Evolutionary conservation across 2,329 filamentous ascomycete species (phyloP).

Genomic region (Pseudopithomyces maydicus): DNA sequence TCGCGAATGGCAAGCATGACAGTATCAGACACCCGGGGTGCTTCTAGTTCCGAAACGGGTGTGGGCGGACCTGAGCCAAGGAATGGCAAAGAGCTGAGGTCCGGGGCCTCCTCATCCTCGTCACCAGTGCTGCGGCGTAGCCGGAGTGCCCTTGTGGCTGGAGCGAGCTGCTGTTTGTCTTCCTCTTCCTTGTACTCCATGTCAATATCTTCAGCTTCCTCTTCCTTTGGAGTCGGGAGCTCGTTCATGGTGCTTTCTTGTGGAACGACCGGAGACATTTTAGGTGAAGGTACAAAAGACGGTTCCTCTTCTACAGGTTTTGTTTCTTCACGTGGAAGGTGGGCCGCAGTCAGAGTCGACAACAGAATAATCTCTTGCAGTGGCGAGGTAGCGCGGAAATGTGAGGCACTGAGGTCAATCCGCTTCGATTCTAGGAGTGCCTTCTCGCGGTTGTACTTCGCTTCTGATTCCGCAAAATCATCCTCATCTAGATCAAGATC

Average conservation of each 20-base stretch:
- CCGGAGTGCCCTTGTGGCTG: constrained; percentile 39
- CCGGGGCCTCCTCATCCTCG: constrained; percentile 46
- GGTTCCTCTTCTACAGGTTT: constrained; percentile 25
- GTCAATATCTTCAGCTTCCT: constrained; percentile 39
- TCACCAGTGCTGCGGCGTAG: constrained; percentile 34
- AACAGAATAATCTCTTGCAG: constrained; percentile 51
- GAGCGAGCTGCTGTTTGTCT: constrained; percentile 31
- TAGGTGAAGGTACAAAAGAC: constrained; percentile 15
- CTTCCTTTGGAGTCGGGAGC: constrained; percentile 41
- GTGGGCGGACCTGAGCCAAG: constrained; percentile 50
- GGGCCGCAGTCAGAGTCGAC: constrained; percentile 42
- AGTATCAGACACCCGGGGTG: constrained; percentile 39
- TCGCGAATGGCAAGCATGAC: constrained; percentile 44
- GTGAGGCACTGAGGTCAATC: constrained; percentile 48
- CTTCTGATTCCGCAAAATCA: constrained; percentile 52
- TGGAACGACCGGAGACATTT: constrained; percentile 16
- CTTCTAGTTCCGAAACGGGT: constrained; percentile 50
- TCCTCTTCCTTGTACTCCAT: constrained; percentile 31
- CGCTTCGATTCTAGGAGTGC: constrained; percentile 50
- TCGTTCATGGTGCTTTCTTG: constrained; percentile 27
- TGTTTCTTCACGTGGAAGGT: constrained; percentile 28
- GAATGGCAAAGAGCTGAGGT: constrained; percentile 52
- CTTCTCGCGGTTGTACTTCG: constrained; percentile 53
- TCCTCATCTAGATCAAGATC: constrained; percentile 53
- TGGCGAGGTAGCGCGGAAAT: constrained; percentile 50